These are phyloP conservation scores for Westerdykella ornata DNA, from an alignment of 2,329 filamentous ascomycete species.

Conservation along the genomic window DNA sequence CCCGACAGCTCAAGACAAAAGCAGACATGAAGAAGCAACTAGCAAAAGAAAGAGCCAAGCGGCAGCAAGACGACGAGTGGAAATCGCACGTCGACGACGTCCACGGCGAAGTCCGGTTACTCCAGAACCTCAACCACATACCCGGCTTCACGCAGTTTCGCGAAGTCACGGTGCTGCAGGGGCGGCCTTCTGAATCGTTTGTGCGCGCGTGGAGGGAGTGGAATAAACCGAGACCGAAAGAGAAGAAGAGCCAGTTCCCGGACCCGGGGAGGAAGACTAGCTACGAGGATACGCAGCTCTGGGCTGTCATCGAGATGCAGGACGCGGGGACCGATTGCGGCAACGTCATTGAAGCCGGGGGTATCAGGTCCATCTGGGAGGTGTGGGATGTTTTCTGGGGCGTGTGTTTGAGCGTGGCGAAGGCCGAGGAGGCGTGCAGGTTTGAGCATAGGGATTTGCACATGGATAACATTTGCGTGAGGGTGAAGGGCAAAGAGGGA, in stretches of 20 bases:
- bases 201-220: conserved; percentile 41
- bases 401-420: conserved; percentile 54
- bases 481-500: conserved; percentile 17
- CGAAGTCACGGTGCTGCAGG: conserved; percentile 52
- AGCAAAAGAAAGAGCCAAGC: conserved; percentile 21
- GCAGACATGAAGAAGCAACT: conserved; percentile 43
- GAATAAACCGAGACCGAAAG: conserved; percentile 40
- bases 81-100: conserved; percentile 44
- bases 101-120: conserved; percentile 44
- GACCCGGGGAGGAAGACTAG: conserved; percentile 50
- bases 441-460: conserved; percentile 64
- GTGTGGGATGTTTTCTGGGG: conserved; percentile 63
- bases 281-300: conserved; percentile 52
- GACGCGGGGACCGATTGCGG: conserved; percentile 55
- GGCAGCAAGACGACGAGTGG: conserved; percentile 34
- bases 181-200: conserved; percentile 49
- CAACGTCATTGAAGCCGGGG: conserved; percentile 31
- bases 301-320: conserved; percentile 61
- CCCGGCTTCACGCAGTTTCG: conserved; percentile 59
- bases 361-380: conserved; percentile 37
- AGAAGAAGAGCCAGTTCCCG: conserved; percentile 47
- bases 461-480: conserved; percentile 59
- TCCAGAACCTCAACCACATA: conserved; percentile 53
- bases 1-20: conserved; percentile 28
- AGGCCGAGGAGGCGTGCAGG: conserved; percentile 53